Conservation (phyloP, 2,329 filamentous ascomycete genomes). For the Ceratocystis harringtonii region DNA sequence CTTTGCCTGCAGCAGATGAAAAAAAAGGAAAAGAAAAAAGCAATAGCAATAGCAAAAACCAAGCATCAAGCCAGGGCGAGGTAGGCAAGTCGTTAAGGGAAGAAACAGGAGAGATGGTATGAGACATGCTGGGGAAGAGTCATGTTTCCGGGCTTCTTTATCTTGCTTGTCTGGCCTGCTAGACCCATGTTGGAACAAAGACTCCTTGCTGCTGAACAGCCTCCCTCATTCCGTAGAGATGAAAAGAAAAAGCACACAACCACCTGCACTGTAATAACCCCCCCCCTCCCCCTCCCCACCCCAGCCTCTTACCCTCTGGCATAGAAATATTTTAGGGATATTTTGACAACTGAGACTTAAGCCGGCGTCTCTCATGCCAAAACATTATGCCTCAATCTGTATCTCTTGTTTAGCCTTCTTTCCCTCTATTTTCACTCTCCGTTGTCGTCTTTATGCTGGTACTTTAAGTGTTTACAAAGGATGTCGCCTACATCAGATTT, state of each 20-base stretch:
- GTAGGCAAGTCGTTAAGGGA: not conserved
- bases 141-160: not conserved
- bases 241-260: not conserved
- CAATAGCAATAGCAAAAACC: too few species aligned
- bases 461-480: too few species aligned
- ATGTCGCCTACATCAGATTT: not conserved
- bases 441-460: not conserved
- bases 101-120: not conserved
- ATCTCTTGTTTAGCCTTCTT: not conserved
- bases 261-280: not conserved
- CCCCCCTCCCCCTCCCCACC: too few species aligned
- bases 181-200: not conserved
- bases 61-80: not conserved
- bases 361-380: too few species aligned
- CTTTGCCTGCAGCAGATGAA: too few species aligned
- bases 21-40: not conserved
- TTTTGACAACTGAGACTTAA: too few species aligned
- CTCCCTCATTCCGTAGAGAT: too few species aligned
- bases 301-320: too few species aligned
- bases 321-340: too few species aligned
- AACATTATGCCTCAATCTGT: not conserved
- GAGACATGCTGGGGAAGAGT: too few species aligned
- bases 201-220: not conserved
- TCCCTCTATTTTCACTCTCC: not conserved
- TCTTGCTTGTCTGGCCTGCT: not conserved